Base-by-base conservation (phyloP, 208 protist species). In the Angomonas desouzai region DNA sequence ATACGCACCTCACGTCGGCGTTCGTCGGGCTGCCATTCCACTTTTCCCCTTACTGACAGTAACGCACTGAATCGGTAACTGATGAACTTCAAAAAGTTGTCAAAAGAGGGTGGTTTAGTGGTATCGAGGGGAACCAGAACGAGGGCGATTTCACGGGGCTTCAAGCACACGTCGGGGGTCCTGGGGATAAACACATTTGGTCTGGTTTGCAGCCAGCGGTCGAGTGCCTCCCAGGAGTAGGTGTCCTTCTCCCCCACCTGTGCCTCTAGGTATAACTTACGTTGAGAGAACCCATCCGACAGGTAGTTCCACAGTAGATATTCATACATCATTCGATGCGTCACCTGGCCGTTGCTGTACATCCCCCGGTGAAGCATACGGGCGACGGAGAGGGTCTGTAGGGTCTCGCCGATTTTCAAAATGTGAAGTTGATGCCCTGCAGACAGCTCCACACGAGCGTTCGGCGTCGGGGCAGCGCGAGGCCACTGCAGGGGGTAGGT, bases 251-350 rank as follows among this genome's bases (percentile, higher is more conserved):
- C 83, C 55, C 81, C 83, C 38, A 92, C 78, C 40, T 87, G 81
- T 18, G 74, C 76, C 55, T 86, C 78, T 73, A 91, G 72, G 64
- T 80, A 68, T 48, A 89, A 53, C 68, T 75, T 70, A 11, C 83
- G 77, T 18, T 57, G 34, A 53, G 65, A 63, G 53, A 94, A 91
- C 20, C 60, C 56, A 59, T 70, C 72, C 16, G 61, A 66, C 30
- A 92, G 68, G 66, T 90, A 92, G 65, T 94, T 94, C 75, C 84
- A 87, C 30, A 94, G 67, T 30, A 80, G 40, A 63, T 87, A 94
- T 2, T 68, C 72, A 71, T 92, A 84, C 25, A 70, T 76, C 22
- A 92, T 62, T 64, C 85, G 79, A 68, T 83, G 84, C 22, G 76
- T 85, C 48, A 82, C 83, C 66, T 78, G 72, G 1, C 63, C 80